Percentiles rank a stretch among this genome's conserved stretches.
Evolutionary conservation across 345 rosid species (phyloP).

Genomic region (Theobroma cacao): DNA sequence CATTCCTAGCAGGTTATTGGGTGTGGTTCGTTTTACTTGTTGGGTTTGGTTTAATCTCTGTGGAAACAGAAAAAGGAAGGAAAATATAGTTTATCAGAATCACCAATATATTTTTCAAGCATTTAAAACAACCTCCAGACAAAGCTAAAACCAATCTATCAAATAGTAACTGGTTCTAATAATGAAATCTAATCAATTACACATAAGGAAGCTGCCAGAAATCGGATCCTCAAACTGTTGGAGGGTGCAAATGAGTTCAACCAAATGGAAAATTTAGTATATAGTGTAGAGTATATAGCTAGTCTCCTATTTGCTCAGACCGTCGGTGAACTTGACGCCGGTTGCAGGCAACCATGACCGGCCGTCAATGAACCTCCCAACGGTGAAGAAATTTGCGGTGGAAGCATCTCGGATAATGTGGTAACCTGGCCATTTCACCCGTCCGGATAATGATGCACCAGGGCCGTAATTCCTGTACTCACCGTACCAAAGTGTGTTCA

Average conservation of each 20-base stretch:
- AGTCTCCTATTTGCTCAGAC: slow-evolving; percentile 36
- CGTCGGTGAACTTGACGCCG: slow-evolving; percentile 52
- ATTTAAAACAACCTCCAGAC: not conserved
- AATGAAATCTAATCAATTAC: not conserved
- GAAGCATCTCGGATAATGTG: slow-evolving; percentile 50
- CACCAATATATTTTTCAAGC: not conserved
- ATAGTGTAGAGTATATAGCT: not conserved
- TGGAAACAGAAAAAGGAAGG: not conserved
- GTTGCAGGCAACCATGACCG: slow-evolving; percentile 66
- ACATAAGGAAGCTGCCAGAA: not conserved
- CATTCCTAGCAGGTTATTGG: too few relatives aligned
- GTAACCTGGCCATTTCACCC: slow-evolving; percentile 82
- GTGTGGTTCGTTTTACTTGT: too few relatives aligned
- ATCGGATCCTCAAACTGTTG: not conserved
- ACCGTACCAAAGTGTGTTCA: slow-evolving; percentile 75
- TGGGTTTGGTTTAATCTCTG: not conserved
- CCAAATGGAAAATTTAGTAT: not conserved
- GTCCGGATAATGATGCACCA: slow-evolving; percentile 42
- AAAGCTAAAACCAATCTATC: not conserved
- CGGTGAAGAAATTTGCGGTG: slow-evolving; percentile 58
- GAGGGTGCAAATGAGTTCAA: not conserved
- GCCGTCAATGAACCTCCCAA: slow-evolving; percentile 61
- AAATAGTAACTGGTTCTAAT: not conserved
- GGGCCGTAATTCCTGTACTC: slow-evolving; percentile 73
- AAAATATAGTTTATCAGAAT: too few relatives aligned